phyloP scores from a whole-genome alignment of 108 stramenopile genomes.

The Nitzschia inconspicua region DNA sequence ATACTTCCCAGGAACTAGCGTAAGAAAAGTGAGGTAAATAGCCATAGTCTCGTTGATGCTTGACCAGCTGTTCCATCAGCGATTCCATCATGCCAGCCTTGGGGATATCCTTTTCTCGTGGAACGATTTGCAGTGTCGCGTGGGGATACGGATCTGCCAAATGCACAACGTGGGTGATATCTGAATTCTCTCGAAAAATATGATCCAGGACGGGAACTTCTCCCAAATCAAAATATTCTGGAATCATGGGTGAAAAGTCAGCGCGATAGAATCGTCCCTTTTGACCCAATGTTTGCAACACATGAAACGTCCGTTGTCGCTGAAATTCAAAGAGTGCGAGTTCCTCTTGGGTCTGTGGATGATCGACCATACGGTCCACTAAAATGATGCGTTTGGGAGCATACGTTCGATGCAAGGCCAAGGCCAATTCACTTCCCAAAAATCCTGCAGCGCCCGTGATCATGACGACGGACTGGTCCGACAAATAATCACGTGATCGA shows the following conservation, averaged over 20 bases:
- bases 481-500: slow-evolving; percentile 25
- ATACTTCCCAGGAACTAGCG: slow-evolving; percentile 41
- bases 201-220: slow-evolving; percentile 74
- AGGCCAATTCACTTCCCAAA: slow-evolving; percentile 71
- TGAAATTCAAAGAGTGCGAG: slow-evolving; percentile 69
- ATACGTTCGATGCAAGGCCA: slow-evolving; percentile 77
- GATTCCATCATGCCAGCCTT: slow-evolving; percentile 81
- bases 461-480: slow-evolving; percentile 59
- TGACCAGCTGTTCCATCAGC: slow-evolving; percentile 62
- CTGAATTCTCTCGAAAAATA: slow-evolving; percentile 64
- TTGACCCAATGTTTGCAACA: slow-evolving; percentile 53
- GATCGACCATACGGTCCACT: slow-evolving; percentile 53
- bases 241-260: slow-evolving; percentile 78
- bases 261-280: slow-evolving; percentile 58
- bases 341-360: slow-evolving; percentile 41
- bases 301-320: slow-evolving; percentile 69
- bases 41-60: slow-evolving; percentile 7
- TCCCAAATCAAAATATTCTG: slow-evolving; percentile 79
- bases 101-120: slow-evolving; percentile 54
- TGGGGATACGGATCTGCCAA: slow-evolving; percentile 52
- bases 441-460: slow-evolving; percentile 84
- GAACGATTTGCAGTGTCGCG: slow-evolving; percentile 47
- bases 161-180: slow-evolving; percentile 83
- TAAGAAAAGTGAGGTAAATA: slow-evolving; percentile 26
- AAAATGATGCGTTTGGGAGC: slow-evolving; percentile 48